phyloP scores from a whole-genome alignment of 2,329 filamentous ascomycete species.

The Septoria petroselini region DNA sequence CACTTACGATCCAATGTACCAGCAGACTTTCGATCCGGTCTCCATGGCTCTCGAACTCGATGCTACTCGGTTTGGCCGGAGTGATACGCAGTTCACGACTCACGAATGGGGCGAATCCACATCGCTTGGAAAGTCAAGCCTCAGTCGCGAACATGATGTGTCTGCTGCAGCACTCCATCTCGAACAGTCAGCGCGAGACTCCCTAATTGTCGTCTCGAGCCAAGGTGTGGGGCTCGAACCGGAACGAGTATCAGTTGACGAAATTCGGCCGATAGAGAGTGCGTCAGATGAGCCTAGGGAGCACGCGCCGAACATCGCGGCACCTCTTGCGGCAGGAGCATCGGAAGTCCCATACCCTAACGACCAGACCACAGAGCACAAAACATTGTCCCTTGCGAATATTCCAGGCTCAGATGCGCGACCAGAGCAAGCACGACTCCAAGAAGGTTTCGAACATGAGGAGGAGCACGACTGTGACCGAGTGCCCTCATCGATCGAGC shows the following conservation, averaged over 20 bases:
- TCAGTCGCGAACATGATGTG: no score
- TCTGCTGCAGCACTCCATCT: background rate
- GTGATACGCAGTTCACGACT: constrained; percentile 15
- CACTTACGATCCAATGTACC: constrained; percentile 14
- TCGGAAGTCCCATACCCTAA: background rate
- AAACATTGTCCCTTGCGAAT: no score
- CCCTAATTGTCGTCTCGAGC: background rate
- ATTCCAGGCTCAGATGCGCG: no score
- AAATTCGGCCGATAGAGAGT: no score
- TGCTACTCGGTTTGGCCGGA: constrained; percentile 20
- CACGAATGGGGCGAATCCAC: background rate
- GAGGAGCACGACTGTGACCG: no score
- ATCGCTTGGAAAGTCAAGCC: background rate
- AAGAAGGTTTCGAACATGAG: no score
- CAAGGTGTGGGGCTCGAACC: background rate
- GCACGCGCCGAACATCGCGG: background rate
- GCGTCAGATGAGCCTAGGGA: background rate
- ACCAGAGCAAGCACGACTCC: no score
- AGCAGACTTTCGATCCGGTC: constrained; percentile 27
- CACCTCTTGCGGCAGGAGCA: background rate
- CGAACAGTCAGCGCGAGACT: background rate
- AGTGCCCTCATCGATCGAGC: background rate
- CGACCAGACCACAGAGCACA: background rate
- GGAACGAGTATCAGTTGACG: background rate
- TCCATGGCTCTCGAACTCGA: constrained; percentile 23